Evolutionary conservation across 305 asterid species (phyloP).

Genomic region (Coffea humblotiana): DNA sequence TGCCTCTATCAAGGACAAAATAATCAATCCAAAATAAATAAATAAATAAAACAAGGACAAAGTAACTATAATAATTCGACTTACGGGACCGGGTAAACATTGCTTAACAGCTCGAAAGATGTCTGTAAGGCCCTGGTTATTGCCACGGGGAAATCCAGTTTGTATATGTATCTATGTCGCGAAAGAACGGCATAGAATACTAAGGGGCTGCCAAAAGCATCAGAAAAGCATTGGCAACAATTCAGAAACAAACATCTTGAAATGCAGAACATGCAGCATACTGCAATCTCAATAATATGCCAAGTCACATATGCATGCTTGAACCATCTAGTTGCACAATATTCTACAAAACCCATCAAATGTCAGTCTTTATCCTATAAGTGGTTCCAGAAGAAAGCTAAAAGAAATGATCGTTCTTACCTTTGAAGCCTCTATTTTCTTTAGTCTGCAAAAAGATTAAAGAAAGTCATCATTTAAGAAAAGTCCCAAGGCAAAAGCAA

Average conservation of each 20-base stretch:
- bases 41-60: no score
- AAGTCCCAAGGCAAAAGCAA: background rate
- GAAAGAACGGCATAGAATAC: conserved; percentile 81
- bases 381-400: background rate
- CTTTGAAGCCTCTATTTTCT: conserved; percentile 79
- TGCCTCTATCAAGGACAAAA: conserved; percentile 9
- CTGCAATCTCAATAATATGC: background rate
- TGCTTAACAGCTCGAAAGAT: conserved; percentile 79
- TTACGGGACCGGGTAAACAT: conserved; percentile 93
- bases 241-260: background rate
- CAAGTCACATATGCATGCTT: background rate
- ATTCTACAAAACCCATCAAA: background rate
- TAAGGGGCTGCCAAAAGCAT: conserved; percentile 70
- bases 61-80: conserved; percentile 23
- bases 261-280: background rate
- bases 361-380: background rate
- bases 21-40: no score
- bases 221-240: conserved; percentile 15
- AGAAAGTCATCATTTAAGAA: conserved; percentile 17
- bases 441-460: conserved; percentile 57
- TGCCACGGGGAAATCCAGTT: conserved; percentile 91
- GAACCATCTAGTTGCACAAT: background rate
- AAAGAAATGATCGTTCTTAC: conserved; percentile 37
- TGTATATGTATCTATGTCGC: conserved; percentile 84
- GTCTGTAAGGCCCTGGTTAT: conserved; percentile 58